Evolutionary conservation across 768 basidiomycete genomes (phyloP).

Genomic region (Hemileccinum rubropunctum): DNA sequence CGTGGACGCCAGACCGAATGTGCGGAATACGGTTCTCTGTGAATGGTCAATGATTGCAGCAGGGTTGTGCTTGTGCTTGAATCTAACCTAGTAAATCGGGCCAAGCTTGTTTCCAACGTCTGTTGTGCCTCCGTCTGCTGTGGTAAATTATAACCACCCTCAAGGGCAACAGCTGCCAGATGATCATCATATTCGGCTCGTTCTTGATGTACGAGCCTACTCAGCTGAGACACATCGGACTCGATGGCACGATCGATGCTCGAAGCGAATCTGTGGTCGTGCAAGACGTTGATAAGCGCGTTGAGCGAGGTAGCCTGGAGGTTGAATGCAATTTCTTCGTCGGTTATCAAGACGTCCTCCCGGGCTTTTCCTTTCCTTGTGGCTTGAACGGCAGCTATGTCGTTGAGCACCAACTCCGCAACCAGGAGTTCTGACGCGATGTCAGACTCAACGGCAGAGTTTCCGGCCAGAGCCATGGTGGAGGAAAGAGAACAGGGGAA

Average conservation of each 20-base stretch:
- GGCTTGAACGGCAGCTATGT: constrained; percentile 36
- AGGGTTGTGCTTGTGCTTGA: too few relatives aligned
- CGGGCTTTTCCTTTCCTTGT: constrained; percentile 38
- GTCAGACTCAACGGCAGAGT: constrained; percentile 28
- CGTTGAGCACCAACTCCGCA: constrained; percentile 40
- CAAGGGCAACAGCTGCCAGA: constrained; percentile 37
- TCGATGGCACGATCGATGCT: constrained; percentile 43
- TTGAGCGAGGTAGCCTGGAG: constrained; percentile 39
- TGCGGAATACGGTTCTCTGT: constrained; percentile 1
- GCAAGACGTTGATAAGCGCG: constrained; percentile 27
- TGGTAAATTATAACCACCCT: constrained; percentile 25
- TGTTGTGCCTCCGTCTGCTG: constrained; percentile 16
- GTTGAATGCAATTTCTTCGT: constrained; percentile 46
- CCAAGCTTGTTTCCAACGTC: constrained; percentile 3
- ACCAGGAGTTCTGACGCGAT: constrained; percentile 39
- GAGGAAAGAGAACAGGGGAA: too few relatives aligned
- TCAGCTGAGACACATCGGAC: constrained; percentile 33
- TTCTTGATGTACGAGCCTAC: constrained; percentile 33
- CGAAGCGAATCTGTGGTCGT: constrained; percentile 40
- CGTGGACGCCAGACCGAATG: background rate
- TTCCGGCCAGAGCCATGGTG: constrained; percentile 7
- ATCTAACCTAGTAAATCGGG: constrained; percentile 3
- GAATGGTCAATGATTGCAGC: constrained; percentile 1
- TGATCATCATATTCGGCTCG: constrained; percentile 41
- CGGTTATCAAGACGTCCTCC: constrained; percentile 30